Conservation (phyloP, 2,329 filamentous ascomycete species). For the Trichoderma arundinaceum region DNA sequence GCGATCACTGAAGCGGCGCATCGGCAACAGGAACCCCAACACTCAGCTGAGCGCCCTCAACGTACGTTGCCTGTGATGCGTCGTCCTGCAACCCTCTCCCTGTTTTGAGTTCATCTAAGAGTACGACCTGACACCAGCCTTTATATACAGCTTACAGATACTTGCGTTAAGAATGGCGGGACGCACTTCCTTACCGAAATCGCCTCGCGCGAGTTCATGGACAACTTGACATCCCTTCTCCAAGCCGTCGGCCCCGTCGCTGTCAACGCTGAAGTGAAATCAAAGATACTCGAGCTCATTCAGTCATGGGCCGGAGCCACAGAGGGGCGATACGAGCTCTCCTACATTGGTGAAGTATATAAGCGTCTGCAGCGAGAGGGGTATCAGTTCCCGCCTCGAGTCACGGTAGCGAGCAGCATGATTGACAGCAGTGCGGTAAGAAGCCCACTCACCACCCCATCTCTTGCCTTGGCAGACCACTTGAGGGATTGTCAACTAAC, state of each 20-base stretch:
- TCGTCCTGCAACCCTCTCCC: neutral
- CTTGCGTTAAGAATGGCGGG: slow-evolving; percentile 97
- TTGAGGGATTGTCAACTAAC: slow-evolving; percentile 1
- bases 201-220: slow-evolving; percentile 96
- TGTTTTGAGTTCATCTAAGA: neutral
- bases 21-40: slow-evolving; percentile 98
- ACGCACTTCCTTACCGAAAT: slow-evolving; percentile 94
- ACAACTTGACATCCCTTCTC: slow-evolving; percentile 89
- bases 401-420: slow-evolving; percentile 93
- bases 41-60: slow-evolving; percentile 93
- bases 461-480: neutral
- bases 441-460: neutral
- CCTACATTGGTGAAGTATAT: slow-evolving; percentile 90
- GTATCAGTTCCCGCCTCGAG: slow-evolving; percentile 85
- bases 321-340: slow-evolving; percentile 80
- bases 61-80: slow-evolving; percentile 54
- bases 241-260: slow-evolving; percentile 76
- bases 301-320: slow-evolving; percentile 92
- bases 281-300: slow-evolving; percentile 90
- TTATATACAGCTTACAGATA: slow-evolving; percentile 80
- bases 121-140: neutral
- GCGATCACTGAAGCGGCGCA: slow-evolving; percentile 90
- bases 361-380: slow-evolving; percentile 80
- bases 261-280: slow-evolving; percentile 83
- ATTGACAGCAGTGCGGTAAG: slow-evolving; percentile 92